A percentile compares a stretch with the other conserved stretches of the same genome.
Evolutionary conservation across 148 eudicot genomes (phyloP).

Genomic region (Fagopyrum esculentum): DNA sequence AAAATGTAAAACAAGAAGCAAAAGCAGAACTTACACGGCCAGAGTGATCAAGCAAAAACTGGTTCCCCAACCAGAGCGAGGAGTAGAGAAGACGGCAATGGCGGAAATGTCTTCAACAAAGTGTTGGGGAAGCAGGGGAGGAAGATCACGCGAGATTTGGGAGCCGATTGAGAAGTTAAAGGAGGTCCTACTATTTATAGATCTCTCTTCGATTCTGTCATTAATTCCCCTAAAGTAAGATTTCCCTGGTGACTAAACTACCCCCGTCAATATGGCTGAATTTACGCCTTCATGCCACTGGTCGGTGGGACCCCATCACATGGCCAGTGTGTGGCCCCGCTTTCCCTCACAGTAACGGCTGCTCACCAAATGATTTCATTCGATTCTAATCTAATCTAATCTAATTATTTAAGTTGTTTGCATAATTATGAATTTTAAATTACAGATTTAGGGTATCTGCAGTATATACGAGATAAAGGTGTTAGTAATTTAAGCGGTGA

Average conservation of each 20-base stretch:
- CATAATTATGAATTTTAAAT: too few species aligned
- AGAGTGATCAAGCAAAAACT: neutral
- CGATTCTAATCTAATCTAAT: too few species aligned
- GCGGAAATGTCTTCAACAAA: neutral
- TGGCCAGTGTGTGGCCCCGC: neutral
- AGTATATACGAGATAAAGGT: too few species aligned
- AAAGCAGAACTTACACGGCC: neutral
- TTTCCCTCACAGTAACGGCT: neutral
- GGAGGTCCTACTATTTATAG: constrained; percentile 3
- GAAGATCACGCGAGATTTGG: constrained; percentile 6
- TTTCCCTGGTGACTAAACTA: neutral
- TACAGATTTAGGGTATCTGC: too few species aligned
- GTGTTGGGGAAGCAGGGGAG: neutral
- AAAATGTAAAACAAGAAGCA: neutral
- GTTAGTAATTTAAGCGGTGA: too few species aligned
- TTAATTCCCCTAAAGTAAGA: neutral
- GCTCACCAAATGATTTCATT: neutral
- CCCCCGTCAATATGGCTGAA: neutral
- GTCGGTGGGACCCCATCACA: constrained; percentile 1
- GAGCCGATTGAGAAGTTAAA: constrained; percentile 9
- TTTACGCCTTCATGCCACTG: neutral
- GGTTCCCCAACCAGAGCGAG: constrained; percentile 1
- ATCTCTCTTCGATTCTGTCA: neutral
- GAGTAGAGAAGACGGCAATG: constrained; percentile 5
- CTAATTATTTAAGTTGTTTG: too few species aligned